Base-by-base conservation (phyloP, 2,329 filamentous ascomycete genomes). In the Penicillium oxalicum region DNA sequence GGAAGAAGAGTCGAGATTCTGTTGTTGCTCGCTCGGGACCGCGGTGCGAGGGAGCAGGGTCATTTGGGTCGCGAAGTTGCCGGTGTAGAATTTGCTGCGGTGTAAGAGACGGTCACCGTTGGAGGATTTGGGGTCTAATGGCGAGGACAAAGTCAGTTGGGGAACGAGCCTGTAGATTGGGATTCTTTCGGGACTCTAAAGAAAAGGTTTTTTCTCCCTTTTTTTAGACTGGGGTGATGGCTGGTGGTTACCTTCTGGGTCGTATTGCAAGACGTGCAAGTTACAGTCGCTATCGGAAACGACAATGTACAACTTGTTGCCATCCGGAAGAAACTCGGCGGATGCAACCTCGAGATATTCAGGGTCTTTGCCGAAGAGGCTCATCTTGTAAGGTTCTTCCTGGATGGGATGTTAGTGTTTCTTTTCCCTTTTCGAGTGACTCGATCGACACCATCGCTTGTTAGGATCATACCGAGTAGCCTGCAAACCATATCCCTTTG, bases 371-470 rank as follows among this genome's bases (percentile, higher is more conserved):
- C 91, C 90, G 57, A 97, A 90, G 3, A 96, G 78, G 53, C 90
- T 86, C 82, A 98, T 90, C 58, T 87, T 91, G 67, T 97, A 98
- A 0, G 93, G 93, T 63, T 97, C 93, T 71, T 98, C 91, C 71
- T 80, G 40, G 40, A 56, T 18, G 35, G 24, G 18, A 27, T n/a
- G 32, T 48, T 44, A 40, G 50, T 54, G 4, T 13, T 8, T 29
- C 32, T n/a, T n/a, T 18, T 18, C 18, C 2, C 18, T 18, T 18
- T 18, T 18, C 18, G 18, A 18, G 18, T 18, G 18, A 18, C 18
- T 18, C 18, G 18, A 18, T 18, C 18, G 18, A 18, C 18, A 18
- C 2, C 18, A 18, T 18, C 18, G 18, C 18, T 18, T 18, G 18
- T 18, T 18, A 18, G 18, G 18, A 40, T 13, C 74, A 45, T 75